Evolutionary conservation across 2,329 filamentous ascomycete genomes (phyloP), one percentile per base, ranked within the genome.

Genomic region (Alternaria incomplexa): DNA sequence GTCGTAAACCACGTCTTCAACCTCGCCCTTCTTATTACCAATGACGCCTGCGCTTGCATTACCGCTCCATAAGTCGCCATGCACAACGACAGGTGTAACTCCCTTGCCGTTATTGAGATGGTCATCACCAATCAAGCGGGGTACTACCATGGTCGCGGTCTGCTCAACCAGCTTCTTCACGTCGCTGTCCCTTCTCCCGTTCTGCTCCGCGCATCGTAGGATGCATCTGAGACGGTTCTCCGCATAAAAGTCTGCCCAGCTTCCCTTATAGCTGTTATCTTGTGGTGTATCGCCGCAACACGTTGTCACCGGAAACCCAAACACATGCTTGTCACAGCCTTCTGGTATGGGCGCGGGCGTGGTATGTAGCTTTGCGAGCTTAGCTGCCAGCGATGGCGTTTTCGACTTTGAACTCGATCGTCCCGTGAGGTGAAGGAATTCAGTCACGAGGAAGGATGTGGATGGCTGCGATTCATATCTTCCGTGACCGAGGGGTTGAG

Each of bases 51-150:
- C 80, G 11, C 88, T 88, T 53, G 91, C 88, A 78, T 97, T 97
- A 0, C 95, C 95, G 67, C 89, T 91, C 95, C 95, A 97, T n/a
- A 97, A 80, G 81, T 97, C 94, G 1, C 95, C 95, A 75, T 98
- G 95, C 0, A 97, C 84, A 6, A 97, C 87, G 0, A 96, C 93
- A 0, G 94, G 93, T n/a, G 78, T 83, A 25, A 96, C 85, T 0
- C 85, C 86, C 51, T 87, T 82, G 5, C 86, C 85, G 63, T 82
- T 82, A 44, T 87, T 88, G 11, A 96, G 79, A 74, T 89, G 88
- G 0, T 81, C 84, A 56, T 92, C 89, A 0, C 90, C 88, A 12
- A 97, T 82, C n/a, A 97, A 80, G 1, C 90, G 82, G 1, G 93
- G 93, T 1, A 97, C 92, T 0, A 97, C 90, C 8, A 80, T 79